Percentiles rank a stretch among this genome's conserved stretches.
Evolutionary conservation across 495 filamentous ascomycete genomes (phyloP).

Genomic region (Talaromyces proteolyticus): DNA sequence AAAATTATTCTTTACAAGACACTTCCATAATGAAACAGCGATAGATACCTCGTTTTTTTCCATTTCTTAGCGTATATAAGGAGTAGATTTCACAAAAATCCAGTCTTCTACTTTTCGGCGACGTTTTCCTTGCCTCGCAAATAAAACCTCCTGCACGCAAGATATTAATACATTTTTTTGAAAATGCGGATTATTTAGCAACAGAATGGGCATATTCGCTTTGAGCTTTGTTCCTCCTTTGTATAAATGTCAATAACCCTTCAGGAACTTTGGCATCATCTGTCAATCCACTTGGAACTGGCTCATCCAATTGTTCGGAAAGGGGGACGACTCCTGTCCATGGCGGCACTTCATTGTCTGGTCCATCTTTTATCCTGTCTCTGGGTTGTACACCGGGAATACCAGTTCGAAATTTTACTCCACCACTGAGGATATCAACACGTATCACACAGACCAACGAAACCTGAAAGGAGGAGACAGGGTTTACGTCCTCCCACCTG

Average conservation of each 20-base stretch:
- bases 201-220: background rate
- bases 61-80: no score
- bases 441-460: slow-evolving; percentile 3
- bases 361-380: background rate
- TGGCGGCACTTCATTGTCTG: slow-evolving; percentile 1
- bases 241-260: background rate
- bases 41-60: no score
- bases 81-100: no score
- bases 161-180: no score
- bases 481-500: slow-evolving; percentile 36
- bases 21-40: no score
- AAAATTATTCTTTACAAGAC: no score
- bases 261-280: background rate
- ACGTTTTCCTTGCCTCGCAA: no score
- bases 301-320: background rate
- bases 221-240: background rate
- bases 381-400: slow-evolving; percentile 3
- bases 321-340: slow-evolving; percentile 3
- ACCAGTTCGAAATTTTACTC: background rate
- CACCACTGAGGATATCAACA: background rate
- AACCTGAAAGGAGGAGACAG: slow-evolving; percentile 7
- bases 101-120: no score
- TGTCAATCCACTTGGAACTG: slow-evolving; percentile 1
- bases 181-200: background rate
- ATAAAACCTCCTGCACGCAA: no score